A percentile compares a stretch with the other conserved stretches of the same genome.
Evolutionary conservation across 192 early-diverging fungal species (phyloP).

Genomic region (Chytriomyces sp.): DNA sequence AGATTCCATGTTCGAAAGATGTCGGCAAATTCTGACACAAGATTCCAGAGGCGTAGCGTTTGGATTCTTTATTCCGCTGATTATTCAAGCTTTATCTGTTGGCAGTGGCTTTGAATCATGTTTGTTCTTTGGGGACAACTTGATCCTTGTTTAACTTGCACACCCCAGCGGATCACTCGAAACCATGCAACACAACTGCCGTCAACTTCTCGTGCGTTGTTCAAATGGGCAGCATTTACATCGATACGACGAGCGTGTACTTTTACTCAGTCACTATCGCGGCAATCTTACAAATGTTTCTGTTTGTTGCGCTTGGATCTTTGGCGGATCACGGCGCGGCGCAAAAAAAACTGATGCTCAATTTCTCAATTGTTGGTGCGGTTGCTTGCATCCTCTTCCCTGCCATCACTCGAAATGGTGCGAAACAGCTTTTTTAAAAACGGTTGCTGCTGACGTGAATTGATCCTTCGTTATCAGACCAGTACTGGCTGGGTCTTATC

Average conservation of each 20-base stretch:
- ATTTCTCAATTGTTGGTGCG: slow-evolving; percentile 14
- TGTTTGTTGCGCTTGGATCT: slow-evolving; percentile 43
- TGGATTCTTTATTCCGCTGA: slow-evolving; percentile 39
- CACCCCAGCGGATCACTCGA: slow-evolving; percentile 15
- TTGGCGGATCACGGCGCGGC: slow-evolving; percentile 44
- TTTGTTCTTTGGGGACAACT: not conserved
- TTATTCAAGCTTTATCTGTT: slow-evolving; percentile 34
- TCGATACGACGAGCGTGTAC: slow-evolving; percentile 36
- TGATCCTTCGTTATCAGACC: not conserved
- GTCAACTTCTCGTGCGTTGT: slow-evolving; percentile 31
- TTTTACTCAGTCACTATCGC: slow-evolving; percentile 40
- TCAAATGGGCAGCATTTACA: slow-evolving; percentile 9
- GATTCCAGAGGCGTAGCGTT: not conserved
- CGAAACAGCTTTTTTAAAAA: not conserved
- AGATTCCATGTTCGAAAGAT: not conserved
- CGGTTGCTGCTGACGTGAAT: not conserved
- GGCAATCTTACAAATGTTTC: slow-evolving; percentile 34
- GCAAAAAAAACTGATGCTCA: slow-evolving; percentile 35
- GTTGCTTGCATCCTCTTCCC: slow-evolving; percentile 20
- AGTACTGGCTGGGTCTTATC: slow-evolving; percentile 11
- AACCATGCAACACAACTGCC: slow-evolving; percentile 29
- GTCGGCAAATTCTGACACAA: not conserved
- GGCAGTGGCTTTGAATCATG: not conserved
- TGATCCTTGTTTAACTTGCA: not conserved
- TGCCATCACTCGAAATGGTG: not conserved